Conservation (phyloP, 1,139 yeast genomes). For the Sporopachydermia cereana region DNA sequence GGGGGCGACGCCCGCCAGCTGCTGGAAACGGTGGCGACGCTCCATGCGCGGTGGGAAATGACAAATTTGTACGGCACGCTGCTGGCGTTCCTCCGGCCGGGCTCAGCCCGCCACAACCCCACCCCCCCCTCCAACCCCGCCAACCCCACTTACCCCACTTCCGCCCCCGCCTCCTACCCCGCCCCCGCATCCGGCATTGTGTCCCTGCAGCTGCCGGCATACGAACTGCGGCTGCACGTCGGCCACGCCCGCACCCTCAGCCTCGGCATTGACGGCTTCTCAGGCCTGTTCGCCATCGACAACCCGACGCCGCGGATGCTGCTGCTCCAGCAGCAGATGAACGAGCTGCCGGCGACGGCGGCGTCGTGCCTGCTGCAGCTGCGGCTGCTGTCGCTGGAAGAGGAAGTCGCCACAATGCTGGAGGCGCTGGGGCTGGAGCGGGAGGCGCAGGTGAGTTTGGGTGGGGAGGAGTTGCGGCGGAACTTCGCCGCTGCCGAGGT, state of each 20-base stretch:
- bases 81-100: slow-evolving; percentile 8
- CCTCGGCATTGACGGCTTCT: slow-evolving; percentile 18
- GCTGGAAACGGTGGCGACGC: slow-evolving; percentile 18
- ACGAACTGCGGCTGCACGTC: not conserved
- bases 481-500: slow-evolving; percentile 14
- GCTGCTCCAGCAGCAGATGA: slow-evolving; percentile 21
- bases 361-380: slow-evolving; percentile 19
- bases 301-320: slow-evolving; percentile 20
- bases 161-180: not conserved
- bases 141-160: slow-evolving; percentile 15
- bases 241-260: slow-evolving; percentile 2
- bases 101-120: slow-evolving; percentile 9
- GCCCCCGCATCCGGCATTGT: not conserved
- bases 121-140: slow-evolving; percentile 15
- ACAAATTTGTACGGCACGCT: slow-evolving; percentile 14
- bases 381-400: slow-evolving; percentile 21
- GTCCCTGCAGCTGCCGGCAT: not conserved
- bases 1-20: slow-evolving; percentile 19
- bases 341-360: slow-evolving; percentile 18
- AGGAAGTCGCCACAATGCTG: slow-evolving; percentile 22
- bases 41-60: slow-evolving; percentile 20
- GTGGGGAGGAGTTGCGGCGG: slow-evolving; percentile 17
- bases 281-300: slow-evolving; percentile 22
- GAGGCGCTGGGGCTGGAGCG: slow-evolving; percentile 25
- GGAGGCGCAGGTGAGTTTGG: slow-evolving; percentile 15